Conservation (phyloP, 352 stramenopile genomes). For the Globisporangium mamillatum region DNA sequence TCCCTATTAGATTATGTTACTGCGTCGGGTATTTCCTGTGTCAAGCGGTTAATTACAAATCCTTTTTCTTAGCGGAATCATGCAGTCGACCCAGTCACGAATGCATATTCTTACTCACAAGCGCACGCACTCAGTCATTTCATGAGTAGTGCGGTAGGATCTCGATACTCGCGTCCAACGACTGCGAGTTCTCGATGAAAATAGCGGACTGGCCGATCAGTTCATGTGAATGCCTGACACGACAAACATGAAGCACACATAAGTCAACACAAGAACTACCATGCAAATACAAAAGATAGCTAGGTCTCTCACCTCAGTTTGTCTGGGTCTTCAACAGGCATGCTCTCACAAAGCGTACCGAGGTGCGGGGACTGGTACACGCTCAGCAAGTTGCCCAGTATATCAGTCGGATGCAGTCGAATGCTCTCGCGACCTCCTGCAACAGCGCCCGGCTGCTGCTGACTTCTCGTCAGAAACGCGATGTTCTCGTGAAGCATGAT, state of each 20-base stretch:
- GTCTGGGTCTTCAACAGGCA: conserved; percentile 9
- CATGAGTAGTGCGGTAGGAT: conserved; percentile 68
- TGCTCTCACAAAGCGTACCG: conserved; percentile 38
- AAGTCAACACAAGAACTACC: not conserved
- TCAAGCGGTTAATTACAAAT: conserved; percentile 14
- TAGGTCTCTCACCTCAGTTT: conserved; percentile 22
- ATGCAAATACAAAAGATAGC: too few species aligned
- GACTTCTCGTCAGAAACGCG: conserved; percentile 45
- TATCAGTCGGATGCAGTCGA: conserved; percentile 44
- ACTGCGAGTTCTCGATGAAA: conserved; percentile 47
- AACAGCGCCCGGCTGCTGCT: conserved; percentile 21
- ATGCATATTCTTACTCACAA: not conserved
- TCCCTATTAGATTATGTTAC: conserved; percentile 24
- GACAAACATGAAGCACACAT: not conserved
- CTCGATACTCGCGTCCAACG: conserved; percentile 44
- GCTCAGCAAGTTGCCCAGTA: conserved; percentile 65
- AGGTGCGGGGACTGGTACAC: conserved; percentile 45
- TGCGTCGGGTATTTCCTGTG: conserved; percentile 2
- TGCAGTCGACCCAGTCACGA: not conserved
- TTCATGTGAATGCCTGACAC: conserved; percentile 13
- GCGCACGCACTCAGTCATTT: not conserved
- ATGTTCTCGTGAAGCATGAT: conserved; percentile 81
- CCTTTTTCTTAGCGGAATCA: conserved; percentile 3
- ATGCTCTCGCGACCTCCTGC: not conserved
- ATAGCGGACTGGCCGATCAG: conserved; percentile 27